Evolutionary conservation across 164 flowering plant species (phyloP).

Genomic region (Euptelea pleiosperma): DNA sequence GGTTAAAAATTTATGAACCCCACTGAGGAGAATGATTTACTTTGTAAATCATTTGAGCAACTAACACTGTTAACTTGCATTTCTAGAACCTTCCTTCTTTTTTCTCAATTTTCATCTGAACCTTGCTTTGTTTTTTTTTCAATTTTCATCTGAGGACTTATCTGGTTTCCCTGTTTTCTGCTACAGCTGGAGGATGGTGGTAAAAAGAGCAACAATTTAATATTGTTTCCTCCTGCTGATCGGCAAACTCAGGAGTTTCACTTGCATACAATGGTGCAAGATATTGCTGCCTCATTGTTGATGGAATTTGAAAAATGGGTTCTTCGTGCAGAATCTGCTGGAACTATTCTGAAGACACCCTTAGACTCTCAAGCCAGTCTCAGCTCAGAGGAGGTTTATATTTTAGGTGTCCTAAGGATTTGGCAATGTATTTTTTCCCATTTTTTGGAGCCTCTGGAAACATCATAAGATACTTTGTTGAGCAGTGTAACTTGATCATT

Average conservation of each 20-base stretch:
- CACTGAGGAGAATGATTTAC: too few relatives aligned
- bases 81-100: too few relatives aligned
- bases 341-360: slow-evolving; percentile 95
- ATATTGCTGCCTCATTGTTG: slow-evolving; percentile 89
- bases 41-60: not conserved
- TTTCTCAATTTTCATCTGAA: not conserved
- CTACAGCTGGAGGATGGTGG: slow-evolving; percentile 78
- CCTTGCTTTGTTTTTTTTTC: too few relatives aligned
- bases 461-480: not conserved
- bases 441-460: not conserved
- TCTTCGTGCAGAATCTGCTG: slow-evolving; percentile 93
- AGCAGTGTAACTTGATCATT: slow-evolving; percentile 6
- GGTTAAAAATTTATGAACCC: too few relatives aligned
- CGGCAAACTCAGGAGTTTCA: slow-evolving; percentile 84
- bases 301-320: slow-evolving; percentile 99
- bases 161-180: slow-evolving; percentile 11
- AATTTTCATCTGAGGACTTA: not conserved
- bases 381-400: slow-evolving; percentile 98
- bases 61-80: not conserved
- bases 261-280: slow-evolving; percentile 96
- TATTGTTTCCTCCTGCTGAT: slow-evolving; percentile 92
- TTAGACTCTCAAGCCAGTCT: slow-evolving; percentile 99
- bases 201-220: slow-evolving; percentile 50
- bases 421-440: slow-evolving; percentile 19
- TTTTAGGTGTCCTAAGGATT: slow-evolving; percentile 78